A percentile compares a stretch with the other conserved stretches of the same genome.
phyloP scores from a whole-genome alignment of 345 rosid genomes.

The Nephelium lappaceum region DNA sequence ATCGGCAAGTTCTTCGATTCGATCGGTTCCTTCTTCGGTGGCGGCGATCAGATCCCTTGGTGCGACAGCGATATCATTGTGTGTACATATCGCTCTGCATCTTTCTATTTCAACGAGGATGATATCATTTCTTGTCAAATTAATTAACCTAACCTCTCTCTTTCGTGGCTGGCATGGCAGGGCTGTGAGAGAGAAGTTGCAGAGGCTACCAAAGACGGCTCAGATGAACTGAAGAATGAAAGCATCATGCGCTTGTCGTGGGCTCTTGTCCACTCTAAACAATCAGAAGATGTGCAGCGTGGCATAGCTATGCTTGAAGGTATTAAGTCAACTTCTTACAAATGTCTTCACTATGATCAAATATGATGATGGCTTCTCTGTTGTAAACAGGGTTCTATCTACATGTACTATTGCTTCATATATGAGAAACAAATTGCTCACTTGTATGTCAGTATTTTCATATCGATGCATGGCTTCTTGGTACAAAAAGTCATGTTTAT shows the following conservation, averaged over 20 bases:
- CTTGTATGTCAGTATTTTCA: too few species aligned
- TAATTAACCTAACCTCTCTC: background rate
- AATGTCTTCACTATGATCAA: too few species aligned
- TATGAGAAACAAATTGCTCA: too few species aligned
- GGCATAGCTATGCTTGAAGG: slow-evolving; percentile 83
- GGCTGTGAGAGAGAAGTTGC: slow-evolving; percentile 82
- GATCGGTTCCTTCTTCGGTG: slow-evolving; percentile 61
- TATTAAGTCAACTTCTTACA: slow-evolving; percentile 12
- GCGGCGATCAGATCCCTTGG: slow-evolving; percentile 85
- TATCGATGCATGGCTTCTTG: too few species aligned
- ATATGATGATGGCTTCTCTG: too few species aligned
- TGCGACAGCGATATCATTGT: slow-evolving; percentile 74
- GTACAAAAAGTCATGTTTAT: too few species aligned
- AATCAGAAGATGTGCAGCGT: slow-evolving; percentile 73
- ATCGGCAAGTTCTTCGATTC: slow-evolving; percentile 48
- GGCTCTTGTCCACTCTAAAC: slow-evolving; percentile 86
- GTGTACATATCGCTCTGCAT: slow-evolving; percentile 20
- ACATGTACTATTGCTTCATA: too few species aligned
- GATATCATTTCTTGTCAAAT: background rate
- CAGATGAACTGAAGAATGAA: slow-evolving; percentile 59
- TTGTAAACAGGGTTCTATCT: too few species aligned
- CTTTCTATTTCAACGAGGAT: background rate
- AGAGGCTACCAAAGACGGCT: slow-evolving; percentile 49
- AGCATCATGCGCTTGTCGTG: slow-evolving; percentile 82
- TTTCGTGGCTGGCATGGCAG: slow-evolving; percentile 42